phyloP scores from a whole-genome alignment of 1,139 yeast species.

The Pichia sp. region DNA sequence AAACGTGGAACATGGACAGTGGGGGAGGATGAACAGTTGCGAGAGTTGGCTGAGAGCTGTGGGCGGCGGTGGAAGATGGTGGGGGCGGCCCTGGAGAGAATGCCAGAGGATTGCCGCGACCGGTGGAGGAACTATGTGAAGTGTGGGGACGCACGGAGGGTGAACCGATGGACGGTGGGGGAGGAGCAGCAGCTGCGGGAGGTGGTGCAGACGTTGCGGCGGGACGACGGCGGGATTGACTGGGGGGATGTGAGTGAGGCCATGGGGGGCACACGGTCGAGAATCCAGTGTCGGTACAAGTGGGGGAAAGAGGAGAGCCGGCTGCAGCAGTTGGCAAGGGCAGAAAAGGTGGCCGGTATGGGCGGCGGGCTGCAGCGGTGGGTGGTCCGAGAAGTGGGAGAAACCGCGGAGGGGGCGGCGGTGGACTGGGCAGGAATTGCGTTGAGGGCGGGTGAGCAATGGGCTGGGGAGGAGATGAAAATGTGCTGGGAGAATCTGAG shows the following conservation, averaged over 20 bases:
- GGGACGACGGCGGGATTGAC: slow-evolving; percentile 39
- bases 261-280: slow-evolving; percentile 81
- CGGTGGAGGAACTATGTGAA: slow-evolving; percentile 93
- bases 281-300: slow-evolving; percentile 91
- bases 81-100: slow-evolving; percentile 72
- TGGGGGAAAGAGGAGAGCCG: slow-evolving; percentile 56
- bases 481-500: slow-evolving; percentile 31
- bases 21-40: slow-evolving; percentile 67
- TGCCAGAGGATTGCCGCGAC: slow-evolving; percentile 97
- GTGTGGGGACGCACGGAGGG: slow-evolving; percentile 70
- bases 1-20: slow-evolving; percentile 86
- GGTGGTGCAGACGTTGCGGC: slow-evolving; percentile 7
- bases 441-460: slow-evolving; percentile 12
- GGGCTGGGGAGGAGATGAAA: slow-evolving; percentile 43
- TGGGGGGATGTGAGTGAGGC: slow-evolving; percentile 89
- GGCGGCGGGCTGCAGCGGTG: slow-evolving; percentile 48
- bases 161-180: slow-evolving; percentile 69
- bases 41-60: slow-evolving; percentile 54
- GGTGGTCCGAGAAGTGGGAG: slow-evolving; percentile 45
- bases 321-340: slow-evolving; percentile 38
- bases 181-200: slow-evolving; percentile 58
- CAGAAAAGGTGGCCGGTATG: slow-evolving; percentile 49
- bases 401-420: slow-evolving; percentile 44
- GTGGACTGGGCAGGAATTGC: slow-evolving; percentile 36
- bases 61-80: slow-evolving; percentile 84